Base-by-base conservation (phyloP, 1,139 yeast genomes). In the Yamadazyma siamensis region DNA sequence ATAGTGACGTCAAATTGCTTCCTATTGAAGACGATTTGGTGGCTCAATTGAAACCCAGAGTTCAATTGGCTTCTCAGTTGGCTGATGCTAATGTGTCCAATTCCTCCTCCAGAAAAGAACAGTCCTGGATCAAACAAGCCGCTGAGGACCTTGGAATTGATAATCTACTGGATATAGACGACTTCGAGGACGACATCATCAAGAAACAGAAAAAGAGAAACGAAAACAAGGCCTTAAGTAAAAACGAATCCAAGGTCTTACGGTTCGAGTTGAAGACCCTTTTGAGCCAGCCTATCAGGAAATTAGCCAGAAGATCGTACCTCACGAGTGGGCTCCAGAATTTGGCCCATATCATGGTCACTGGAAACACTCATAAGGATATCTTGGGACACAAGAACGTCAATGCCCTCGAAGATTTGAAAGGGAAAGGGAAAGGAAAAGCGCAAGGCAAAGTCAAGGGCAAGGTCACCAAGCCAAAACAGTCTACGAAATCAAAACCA, bases 71-170 rank as follows among this genome's bases (percentile, higher is more conserved):
- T 4, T 71, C 80, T 19, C 74, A 77, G 47, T 65, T 94, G 32
- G 88, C 94, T 0, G 94, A 86, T 44, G 68, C 84, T 13, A 75
- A 75, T 27, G 64, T 81, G 13, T 71, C 80, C 1, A 62, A 75
- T 9, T 67, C 77, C 9, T 75, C 84, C 3, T 61, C 79, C 27
- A 71, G 73, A 23, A 86, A 87, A 48, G 94, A 85, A 44, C 77
- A 76, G 34, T 67, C 76, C 16, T 89, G 97, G 96, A 66, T 88
- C 36, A 74, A 76, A 37, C 80, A 87, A 50, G 96, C 96, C 1
- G 98, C 97, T 0, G 94, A 83, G 31, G 98, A 91, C 35, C 67
- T 94, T 34, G 99, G 96, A 4, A 62, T 89, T 20, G 94, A 83
- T 26, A 79, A 77, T 38, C 57, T 77, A 33, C 66, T 73, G 22